These are phyloP conservation scores for Pichia sp. DNA, from an alignment of 1,139 yeast species.

Conservation along the genomic window DNA sequence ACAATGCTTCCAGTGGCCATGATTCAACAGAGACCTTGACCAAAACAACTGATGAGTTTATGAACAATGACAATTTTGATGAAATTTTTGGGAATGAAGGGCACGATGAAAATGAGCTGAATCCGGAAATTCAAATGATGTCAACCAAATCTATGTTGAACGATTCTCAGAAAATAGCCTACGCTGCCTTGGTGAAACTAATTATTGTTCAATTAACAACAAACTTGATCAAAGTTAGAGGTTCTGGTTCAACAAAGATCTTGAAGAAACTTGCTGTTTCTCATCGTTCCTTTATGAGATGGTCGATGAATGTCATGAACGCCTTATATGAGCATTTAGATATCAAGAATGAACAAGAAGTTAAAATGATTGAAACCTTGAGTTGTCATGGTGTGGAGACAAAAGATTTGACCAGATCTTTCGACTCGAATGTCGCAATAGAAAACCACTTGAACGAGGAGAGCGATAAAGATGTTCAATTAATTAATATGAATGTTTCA, in stretches of 20 bases:
- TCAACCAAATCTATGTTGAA: slow-evolving; percentile 77
- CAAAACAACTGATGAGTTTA: slow-evolving; percentile 19
- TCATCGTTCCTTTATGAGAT: slow-evolving; percentile 76
- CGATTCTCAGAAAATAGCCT: slow-evolving; percentile 86
- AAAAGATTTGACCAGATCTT: slow-evolving; percentile 51
- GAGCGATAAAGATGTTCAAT: slow-evolving; percentile 17
- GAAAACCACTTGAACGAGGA: slow-evolving; percentile 20
- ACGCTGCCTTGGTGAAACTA: slow-evolving; percentile 78
- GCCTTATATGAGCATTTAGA: slow-evolving; percentile 81
- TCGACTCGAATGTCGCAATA: slow-evolving; percentile 37
- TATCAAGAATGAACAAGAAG: slow-evolving; percentile 64
- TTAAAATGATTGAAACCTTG: slow-evolving; percentile 80
- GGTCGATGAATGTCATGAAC: slow-evolving; percentile 74
- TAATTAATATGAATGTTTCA: slow-evolving; percentile 23
- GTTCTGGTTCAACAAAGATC: slow-evolving; percentile 46
- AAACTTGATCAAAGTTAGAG: slow-evolving; percentile 58
- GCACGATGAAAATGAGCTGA: slow-evolving; percentile 42
- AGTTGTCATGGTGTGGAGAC: slow-evolving; percentile 80
- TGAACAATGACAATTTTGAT: slow-evolving; percentile 18
- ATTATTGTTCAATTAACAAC: slow-evolving; percentile 79
- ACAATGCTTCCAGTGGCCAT: slow-evolving; percentile 15
- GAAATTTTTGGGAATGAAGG: slow-evolving; percentile 29
- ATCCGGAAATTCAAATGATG: slow-evolving; percentile 61
- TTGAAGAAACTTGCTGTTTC: slow-evolving; percentile 62
- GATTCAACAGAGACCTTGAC: slow-evolving; percentile 24